Evolutionary conservation across 768 basidiomycete species (phyloP).

Genomic region (Calocybe cyanea): DNA sequence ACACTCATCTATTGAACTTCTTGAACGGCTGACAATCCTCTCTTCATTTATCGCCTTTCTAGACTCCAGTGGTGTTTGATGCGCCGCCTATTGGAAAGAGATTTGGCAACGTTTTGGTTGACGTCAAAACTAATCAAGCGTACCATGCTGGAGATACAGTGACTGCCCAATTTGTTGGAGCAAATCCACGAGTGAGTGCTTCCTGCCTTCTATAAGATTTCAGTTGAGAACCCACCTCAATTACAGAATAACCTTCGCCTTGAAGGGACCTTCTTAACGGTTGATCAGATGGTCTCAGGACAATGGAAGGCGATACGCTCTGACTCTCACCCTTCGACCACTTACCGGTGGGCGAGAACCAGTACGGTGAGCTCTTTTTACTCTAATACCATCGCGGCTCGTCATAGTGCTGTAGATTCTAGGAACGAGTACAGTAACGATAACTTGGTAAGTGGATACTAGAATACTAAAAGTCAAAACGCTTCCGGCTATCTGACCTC

Average conservation of each 20-base stretch:
- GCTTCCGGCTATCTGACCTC: constrained; percentile 5
- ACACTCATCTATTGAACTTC: background rate
- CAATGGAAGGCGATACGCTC: constrained; percentile 58
- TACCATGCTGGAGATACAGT: constrained; percentile 61
- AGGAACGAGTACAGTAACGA: constrained; percentile 49
- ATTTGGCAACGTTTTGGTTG: constrained; percentile 59
- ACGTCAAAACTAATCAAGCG: constrained; percentile 43
- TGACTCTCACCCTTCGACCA: constrained; percentile 78
- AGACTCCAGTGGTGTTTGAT: constrained; percentile 66
- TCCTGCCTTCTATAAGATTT: background rate
- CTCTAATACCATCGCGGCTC: constrained; percentile 25
- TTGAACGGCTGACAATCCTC: background rate
- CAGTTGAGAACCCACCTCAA: background rate
- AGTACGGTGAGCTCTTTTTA: constrained; percentile 38
- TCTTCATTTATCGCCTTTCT: constrained; percentile 2
- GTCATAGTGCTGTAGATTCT: constrained; percentile 38
- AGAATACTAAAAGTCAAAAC: background rate
- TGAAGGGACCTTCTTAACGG: constrained; percentile 67
- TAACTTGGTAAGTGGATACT: constrained; percentile 53
- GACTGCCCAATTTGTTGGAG: constrained; percentile 63
- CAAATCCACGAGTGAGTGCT: constrained; percentile 65
- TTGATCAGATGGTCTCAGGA: constrained; percentile 49
- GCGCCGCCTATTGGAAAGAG: constrained; percentile 47
- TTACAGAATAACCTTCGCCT: constrained; percentile 71
- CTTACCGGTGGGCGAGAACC: constrained; percentile 59